Evolutionary conservation across 2,329 filamentous ascomycete genomes (phyloP), one percentile per base, ranked within the genome.

Genomic region (Knoxdaviesia proteae): DNA sequence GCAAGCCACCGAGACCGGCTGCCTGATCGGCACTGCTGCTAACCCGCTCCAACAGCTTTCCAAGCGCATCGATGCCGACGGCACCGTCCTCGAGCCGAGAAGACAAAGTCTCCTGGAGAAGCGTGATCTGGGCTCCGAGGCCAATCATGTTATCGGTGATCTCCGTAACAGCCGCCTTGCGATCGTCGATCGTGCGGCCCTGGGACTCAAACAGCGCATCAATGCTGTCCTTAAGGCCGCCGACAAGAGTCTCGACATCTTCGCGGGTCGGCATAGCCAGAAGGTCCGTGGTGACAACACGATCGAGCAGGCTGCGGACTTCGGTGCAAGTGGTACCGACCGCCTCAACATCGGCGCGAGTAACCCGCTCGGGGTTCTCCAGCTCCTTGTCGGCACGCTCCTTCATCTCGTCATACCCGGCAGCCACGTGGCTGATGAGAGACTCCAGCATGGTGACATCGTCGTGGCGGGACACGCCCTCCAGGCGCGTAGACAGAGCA

Each of bases 271-370:
- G 74, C 4, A 93, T 60, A 1, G 69, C 65, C 2, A 78, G 77
- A 5, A 82, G 64, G 51, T 90, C 78, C 1, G 80, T 74, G 43
- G 80, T 67, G 34, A 75, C 67, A 52, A 90, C 71, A 43, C 80
- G 75, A 38, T 86, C 80, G 6, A 94, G 65, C 32, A 79, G 74
- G 5, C 70, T 66, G 60, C 92, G 94, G 58, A 92, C 77, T 48
- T 94, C 86, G n/a, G 82, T 72, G 33, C 86, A 82, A 37, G 88
- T 69, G 1, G 83, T 69, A 48, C 84, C 82, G 6, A 96, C 71
- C 2, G 82, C 73, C 48, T 90, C 82, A 4, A 94, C 65, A 50
- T 94, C 84, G 0, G 76, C 73, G 61, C 93, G 94, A 41, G 77
- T 80, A 30, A 88, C 69, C 50, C 72, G 76, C 35, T 81, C 76